A percentile compares a stretch with the other conserved stretches of the same genome.
These are phyloP conservation scores for Coccomyxa sp. DNA, from an alignment of 139 green algal genomes.

Conservation along the genomic window DNA sequence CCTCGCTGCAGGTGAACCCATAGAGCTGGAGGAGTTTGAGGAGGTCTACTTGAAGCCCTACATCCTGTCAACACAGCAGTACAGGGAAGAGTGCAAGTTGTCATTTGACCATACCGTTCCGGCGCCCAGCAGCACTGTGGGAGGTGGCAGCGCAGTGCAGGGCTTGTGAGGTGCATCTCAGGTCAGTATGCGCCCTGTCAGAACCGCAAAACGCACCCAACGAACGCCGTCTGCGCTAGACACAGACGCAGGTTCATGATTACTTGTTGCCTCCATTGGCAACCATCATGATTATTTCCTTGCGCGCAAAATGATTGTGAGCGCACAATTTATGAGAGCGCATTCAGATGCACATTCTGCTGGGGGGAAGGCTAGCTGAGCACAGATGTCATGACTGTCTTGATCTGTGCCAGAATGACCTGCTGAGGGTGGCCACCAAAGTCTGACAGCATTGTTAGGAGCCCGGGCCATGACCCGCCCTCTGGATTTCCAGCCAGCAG, in stretches of 20 bases:
- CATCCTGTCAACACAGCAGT: constrained; percentile 29
- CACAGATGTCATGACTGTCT: neutral
- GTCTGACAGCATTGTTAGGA: neutral
- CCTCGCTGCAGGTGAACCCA: constrained; percentile 20
- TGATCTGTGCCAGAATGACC: neutral
- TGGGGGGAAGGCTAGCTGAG: neutral
- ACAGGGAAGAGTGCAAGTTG: constrained; percentile 31
- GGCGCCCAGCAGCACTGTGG: neutral
- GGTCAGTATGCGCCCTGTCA: too few relatives aligned
- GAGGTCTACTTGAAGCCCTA: constrained; percentile 49
- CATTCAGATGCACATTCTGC: too few relatives aligned
- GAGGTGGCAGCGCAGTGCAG: neutral
- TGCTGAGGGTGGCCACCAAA: neutral
- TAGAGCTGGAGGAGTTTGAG: constrained; percentile 39
- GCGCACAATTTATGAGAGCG: too few relatives aligned
- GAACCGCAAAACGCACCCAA: too few relatives aligned
- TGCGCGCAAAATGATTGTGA: too few relatives aligned
- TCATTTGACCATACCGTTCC: constrained; percentile 39
- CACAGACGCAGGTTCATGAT: too few relatives aligned
- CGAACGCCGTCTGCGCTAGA: too few relatives aligned
- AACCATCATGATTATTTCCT: too few relatives aligned
- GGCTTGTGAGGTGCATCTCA: neutral
- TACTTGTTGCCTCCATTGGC: too few relatives aligned
- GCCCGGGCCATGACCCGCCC: too few relatives aligned
- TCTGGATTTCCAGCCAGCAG: neutral